Percentiles rank a stretch among this genome's conserved stretches.
Evolutionary conservation across 345 rosid genomes (phyloP).

Genomic region (Rhodamnia argentea): DNA sequence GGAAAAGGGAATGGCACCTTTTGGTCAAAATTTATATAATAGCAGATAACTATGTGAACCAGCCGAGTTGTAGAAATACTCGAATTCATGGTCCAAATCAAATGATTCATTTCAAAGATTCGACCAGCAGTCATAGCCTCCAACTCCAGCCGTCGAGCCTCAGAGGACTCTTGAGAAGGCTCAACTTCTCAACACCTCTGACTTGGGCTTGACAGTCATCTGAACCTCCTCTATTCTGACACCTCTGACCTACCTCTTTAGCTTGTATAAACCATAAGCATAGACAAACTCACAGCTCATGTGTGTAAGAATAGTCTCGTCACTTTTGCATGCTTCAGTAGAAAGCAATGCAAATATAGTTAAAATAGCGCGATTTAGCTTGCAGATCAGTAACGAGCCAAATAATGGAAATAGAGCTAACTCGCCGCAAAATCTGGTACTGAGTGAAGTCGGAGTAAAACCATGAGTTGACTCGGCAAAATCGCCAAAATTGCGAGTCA

Average conservation of each 20-base stretch:
- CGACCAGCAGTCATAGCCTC: neutral
- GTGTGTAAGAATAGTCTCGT: neutral
- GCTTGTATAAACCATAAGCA: neutral
- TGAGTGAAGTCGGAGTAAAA: neutral
- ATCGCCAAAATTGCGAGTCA: neutral
- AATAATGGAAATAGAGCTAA: neutral
- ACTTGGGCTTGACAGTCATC: neutral
- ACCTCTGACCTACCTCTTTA: neutral
- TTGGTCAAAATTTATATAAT: neutral
- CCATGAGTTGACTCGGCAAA: neutral
- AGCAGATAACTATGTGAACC: neutral
- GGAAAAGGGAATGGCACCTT: neutral
- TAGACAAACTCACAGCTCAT: neutral
- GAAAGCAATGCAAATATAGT: neutral
- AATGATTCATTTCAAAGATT: neutral
- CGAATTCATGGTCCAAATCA: neutral
- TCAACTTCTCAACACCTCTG: neutral
- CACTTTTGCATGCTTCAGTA: neutral
- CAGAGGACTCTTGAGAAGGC: neutral
- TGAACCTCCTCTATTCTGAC: neutral
- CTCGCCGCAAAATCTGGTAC: neutral
- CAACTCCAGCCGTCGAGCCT: neutral
- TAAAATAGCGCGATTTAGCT: neutral
- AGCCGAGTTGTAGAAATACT: neutral
- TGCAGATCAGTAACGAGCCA: neutral